Base-by-base conservation (phyloP, 2,329 filamentous ascomycete species). In the Penicillium sp. region DNA sequence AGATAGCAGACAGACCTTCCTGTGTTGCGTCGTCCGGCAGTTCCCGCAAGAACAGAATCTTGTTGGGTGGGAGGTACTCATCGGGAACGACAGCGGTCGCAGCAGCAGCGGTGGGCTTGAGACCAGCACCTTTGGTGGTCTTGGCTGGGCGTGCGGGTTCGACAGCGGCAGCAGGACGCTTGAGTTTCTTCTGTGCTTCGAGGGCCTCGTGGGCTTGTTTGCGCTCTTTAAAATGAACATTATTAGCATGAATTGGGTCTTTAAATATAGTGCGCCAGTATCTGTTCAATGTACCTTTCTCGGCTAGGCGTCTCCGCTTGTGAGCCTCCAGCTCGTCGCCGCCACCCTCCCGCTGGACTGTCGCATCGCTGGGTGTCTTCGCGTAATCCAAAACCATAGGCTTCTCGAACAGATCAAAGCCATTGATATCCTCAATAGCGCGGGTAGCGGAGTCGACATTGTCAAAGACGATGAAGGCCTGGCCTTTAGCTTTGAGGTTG, bases 11-110 rank as follows among this genome's bases (percentile, higher is more conserved):
- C 54, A 99, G 84, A 25, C 83, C 85, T 63, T 96, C 92, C 69
- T 90, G 86, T 73, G 90, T 89, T 76, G 90, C 91, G 63, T 91
- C 89, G 62, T 93, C 90, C 9, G 94, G 93, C 37, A 99, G 78
- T 69, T 97, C 93, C 79, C 95, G 91, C 60, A 97, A 81, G 78
- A 97, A 96, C 37, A 99, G 84, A 65, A 92, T 96, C 80, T 96
- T 97, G 84, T 97, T 97, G 37, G 94, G 93, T 4, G 93, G 93
- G 4, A 97, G 85, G 75, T 96, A 97, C 78, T 99, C 94, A 83
- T 97, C 94, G n/a, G 93, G 92, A 19, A 97, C 88, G 55, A 92
- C 88, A 12, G 89, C 83, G 4, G 88, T 82, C 1, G 86, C 82
- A 15, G 86, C 81, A 6, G 86, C 83, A 57, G 85, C 86, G 1